Conservation (phyloP, 192 early-diverging fungal genomes). For the Rhizoclosmatium sp. region DNA sequence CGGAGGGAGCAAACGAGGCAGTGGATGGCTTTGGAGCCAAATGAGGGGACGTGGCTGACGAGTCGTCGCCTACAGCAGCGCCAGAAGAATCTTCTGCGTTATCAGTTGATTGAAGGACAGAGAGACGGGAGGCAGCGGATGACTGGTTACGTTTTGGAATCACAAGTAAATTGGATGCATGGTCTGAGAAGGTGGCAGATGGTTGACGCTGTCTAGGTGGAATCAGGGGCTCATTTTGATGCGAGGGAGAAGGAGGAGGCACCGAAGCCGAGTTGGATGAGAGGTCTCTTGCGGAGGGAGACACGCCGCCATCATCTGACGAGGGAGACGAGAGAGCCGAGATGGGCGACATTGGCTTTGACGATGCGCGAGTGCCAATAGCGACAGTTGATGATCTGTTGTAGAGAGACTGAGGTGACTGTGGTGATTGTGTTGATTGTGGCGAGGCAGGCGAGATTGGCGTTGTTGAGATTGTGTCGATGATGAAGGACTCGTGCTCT, state of each 20-base stretch:
- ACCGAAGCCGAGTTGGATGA: background rate
- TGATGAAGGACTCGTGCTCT: background rate
- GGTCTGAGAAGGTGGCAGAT: background rate
- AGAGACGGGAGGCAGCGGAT: background rate
- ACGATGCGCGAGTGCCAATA: background rate
- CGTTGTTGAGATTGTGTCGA: constrained; percentile 5
- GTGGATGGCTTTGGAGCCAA: background rate
- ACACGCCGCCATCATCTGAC: background rate
- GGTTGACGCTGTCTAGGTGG: background rate
- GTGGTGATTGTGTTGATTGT: background rate
- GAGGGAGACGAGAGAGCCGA: background rate
- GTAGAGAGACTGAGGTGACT: background rate
- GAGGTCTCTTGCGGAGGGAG: too few relatives aligned
- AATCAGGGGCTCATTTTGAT: background rate
- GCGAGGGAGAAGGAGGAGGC: background rate
- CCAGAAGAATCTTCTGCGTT: background rate
- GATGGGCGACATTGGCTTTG: constrained; percentile 8
- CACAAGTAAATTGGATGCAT: background rate
- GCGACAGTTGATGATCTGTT: background rate
- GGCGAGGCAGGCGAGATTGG: background rate
- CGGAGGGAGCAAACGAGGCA: background rate
- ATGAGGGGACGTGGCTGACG: background rate
- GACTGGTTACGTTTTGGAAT: constrained; percentile 29
- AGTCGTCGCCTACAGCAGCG: background rate
- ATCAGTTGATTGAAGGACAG: background rate